Evolutionary conservation across 192 early-diverging fungal genomes (phyloP), one percentile per base, ranked within the genome.

Genomic region (Backusella sp.): DNA sequence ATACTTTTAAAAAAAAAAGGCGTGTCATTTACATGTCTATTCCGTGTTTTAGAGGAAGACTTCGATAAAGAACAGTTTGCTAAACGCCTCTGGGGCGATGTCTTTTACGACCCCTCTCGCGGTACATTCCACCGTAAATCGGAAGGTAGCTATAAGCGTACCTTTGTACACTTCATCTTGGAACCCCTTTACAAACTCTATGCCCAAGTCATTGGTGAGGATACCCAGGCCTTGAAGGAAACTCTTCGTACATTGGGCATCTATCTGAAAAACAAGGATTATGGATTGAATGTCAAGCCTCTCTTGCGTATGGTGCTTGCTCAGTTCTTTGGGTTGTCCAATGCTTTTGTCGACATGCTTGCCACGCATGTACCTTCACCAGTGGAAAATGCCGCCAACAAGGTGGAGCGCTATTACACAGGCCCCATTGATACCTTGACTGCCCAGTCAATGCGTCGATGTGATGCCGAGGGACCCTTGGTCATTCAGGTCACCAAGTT

Each of bases 151-250:
- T 85, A 86, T 46, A 85, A 89, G 77, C 91, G 98, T 17, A 90
- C 95, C 15, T 99, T 99, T 86, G 93, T 96, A 26, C 95, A 99
- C 79, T 99, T 99, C 79, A 92, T 99, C 72, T 79, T 99, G 14
- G 94, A 97, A 76, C 97, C 97, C 14, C 82, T 99, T 36, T 99
- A 94, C 88, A 99, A 99, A 83, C 77, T 98, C 2, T 97, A 93
- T 82, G 89, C 93, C 0, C 95, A 86, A 81, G 90, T 94, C 9
- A 86, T 96, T 59, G 92, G 93, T 23, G 94, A 95, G 83, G 91
- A 96, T 73, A 85, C 88, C 36, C 84, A 86, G n/a, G 82, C 79
- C 5, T 78, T 99, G 76, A 92, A 90, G 73, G 59, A 80, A 12
- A 93, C 90, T 21, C 88, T 99, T 53, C 86, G 89, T 0, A 84